Base-by-base conservation (phyloP, 2,329 filamentous ascomycete species). In the Arthrobotrys iridis region DNA sequence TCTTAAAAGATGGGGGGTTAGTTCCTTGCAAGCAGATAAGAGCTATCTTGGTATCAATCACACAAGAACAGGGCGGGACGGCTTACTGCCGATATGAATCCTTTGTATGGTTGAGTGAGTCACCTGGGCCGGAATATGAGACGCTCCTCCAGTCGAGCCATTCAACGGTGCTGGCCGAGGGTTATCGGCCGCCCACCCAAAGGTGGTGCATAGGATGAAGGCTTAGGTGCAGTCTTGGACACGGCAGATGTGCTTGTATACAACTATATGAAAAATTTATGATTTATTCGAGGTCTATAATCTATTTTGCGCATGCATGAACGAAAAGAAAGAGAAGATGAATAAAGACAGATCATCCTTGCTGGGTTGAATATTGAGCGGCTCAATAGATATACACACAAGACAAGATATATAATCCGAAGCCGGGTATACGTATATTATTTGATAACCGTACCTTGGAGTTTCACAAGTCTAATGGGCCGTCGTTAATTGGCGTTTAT, bases 11-110 rank as follows among this genome's bases (percentile, higher is more conserved):
- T 43, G 72, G 72, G 8, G 65, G 65, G 0, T 24, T 37, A 15
- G 52, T 71, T 33, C 13, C 64, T 55, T 65, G 66, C 35, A 52
- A 59, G 33, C 52, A 68, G 7, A 13, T 13, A 1, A 57, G 55
- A 22, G 64, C 59, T 1, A 48, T 71, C 41, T 40, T 76, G n/a
- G 72, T 76, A 18, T 76, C 72, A 3, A 76, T 76, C 5, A 60
- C 13, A 1, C 11, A 37, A 13, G 72, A 76, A 26, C 13, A 62
- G 30, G 58, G 52, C 3, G 72, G 65, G 5, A 41, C 28, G 2
- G 60, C 66, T 10, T 62, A 59, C 4, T 65, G 65, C 35, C 55
- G 57, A 6, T 63, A 65, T 50, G 72, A 71, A 33, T 64, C 55
- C 10, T 63, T 59, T 43, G 48, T 66, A 20, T 75, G 40, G 30